Base-by-base conservation (phyloP, 495 filamentous ascomycete species). In the Schizothecium vesticola region DNA sequence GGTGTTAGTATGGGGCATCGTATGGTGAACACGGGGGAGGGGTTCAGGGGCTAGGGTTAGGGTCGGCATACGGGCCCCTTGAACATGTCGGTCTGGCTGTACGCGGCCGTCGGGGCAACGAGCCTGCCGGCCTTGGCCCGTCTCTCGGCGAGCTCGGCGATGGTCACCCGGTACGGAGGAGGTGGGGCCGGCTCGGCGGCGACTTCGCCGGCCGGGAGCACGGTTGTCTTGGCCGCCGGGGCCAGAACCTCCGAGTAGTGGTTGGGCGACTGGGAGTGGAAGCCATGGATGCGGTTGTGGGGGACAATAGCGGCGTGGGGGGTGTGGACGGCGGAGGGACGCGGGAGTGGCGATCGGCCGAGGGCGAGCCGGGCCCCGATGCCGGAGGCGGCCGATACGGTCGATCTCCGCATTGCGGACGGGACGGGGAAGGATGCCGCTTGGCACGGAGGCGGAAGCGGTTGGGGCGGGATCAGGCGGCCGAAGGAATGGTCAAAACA, bases 81-180 rank as follows among this genome's bases (percentile, higher is more conserved):
- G 79, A 95, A 99, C 83, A 91, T 88, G 67, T 92, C 90, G 79
- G 89, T 92, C 77, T 86, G 89, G 21, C 89, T 88, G 56, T 84
- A 82, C 19, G 93, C 90, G 31, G 95, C 95, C 58, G 92, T 85
- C n/a, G 89, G 90, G 36, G 88, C 90, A 65, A 87, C 83, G 51
- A 94, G 80, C 67, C 86, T 85, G 1, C 88, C 88, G 21, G 84
- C 82, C 76, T 90, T 92, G 62, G 83, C 85, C 55, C 95, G 85
- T 73, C 91, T 81, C 11, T 84, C 89, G 25, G 84, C 72, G 61
- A 98, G 87, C 21, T 86, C 88, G 69, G 89, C 84, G 76, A 92
- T 80, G 36, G 90, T 92, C 73, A 97, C 80, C 51, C 89, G 87
- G 66, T 56, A 6, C 55, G 19, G 21, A 5, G 26, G 22, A n/a